Conservation (phyloP, 805 yeast species). For the Zygosaccharomyces rouxii region DNA sequence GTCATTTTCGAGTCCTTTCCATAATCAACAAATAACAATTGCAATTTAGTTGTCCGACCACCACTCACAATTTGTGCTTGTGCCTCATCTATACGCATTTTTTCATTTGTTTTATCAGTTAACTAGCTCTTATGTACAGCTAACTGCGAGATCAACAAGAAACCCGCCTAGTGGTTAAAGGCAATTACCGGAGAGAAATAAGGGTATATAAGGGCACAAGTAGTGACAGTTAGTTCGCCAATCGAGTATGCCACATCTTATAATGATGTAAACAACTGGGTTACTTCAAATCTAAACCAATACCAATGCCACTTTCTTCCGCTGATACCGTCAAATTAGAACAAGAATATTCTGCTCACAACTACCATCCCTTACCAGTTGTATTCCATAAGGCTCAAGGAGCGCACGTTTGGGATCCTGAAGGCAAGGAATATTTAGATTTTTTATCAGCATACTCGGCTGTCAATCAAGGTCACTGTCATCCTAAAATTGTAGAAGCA, state of each 20-base stretch:
- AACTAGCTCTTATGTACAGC: conserved; percentile 9
- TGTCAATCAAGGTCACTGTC: conserved; percentile 97
- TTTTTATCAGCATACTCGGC: conserved; percentile 94
- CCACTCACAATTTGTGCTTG: too few species aligned
- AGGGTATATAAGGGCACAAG: conserved; percentile 5
- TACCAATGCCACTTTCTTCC: conserved; percentile 52
- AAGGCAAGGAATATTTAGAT: conserved; percentile 89
- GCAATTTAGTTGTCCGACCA: too few species aligned
- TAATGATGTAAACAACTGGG: background rate
- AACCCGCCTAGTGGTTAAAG: conserved; percentile 7
- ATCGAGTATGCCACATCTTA: background rate
- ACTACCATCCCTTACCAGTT: conserved; percentile 95
- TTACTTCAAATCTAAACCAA: conserved; percentile 19
- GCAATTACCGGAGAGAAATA: conserved; percentile 9
- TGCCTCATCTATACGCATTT: background rate
- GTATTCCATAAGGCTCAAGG: conserved; percentile 84
- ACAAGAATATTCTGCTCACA: conserved; percentile 84
- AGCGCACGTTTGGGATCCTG: conserved; percentile 97
- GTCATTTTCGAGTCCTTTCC: too few species aligned
- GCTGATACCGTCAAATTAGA: conserved; percentile 64
- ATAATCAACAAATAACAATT: too few species aligned
- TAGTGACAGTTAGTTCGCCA: background rate
- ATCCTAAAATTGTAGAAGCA: conserved; percentile 84
- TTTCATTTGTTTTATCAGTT: background rate
- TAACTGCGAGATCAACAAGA: conserved; percentile 9